Conservation (phyloP, 176 grass and related monocot species). For the Puccinellia tenuiflora region DNA sequence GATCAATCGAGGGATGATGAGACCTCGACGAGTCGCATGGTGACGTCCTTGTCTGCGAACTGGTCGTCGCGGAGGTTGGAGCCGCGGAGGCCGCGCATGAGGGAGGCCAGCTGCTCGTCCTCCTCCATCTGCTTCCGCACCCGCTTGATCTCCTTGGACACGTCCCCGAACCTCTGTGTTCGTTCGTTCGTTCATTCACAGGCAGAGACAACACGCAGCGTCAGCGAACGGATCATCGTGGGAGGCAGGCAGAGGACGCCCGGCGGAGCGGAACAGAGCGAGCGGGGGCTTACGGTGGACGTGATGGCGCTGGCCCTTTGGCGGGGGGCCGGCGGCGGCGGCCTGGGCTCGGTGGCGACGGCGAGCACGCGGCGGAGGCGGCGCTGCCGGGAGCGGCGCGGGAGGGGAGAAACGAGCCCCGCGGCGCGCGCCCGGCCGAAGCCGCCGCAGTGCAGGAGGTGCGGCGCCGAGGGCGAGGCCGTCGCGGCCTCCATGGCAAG, state of each 20-base stretch:
- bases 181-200: not conserved
- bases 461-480: slow-evolving; percentile 37
- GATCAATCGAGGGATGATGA: fast-evolving
- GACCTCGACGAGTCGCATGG: slow-evolving; percentile 79
- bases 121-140: slow-evolving; percentile 98
- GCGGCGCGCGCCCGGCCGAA: slow-evolving; percentile 27
- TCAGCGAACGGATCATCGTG: not conserved
- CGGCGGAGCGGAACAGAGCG: not conserved
- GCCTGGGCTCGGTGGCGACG: slow-evolving; percentile 58
- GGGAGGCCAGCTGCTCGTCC: slow-evolving; percentile 82
- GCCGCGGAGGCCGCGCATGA: slow-evolving; percentile 94
- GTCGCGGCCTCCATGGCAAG: slow-evolving; percentile 48
- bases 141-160: slow-evolving; percentile 89
- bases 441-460: slow-evolving; percentile 60
- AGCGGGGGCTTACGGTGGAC: slow-evolving; percentile 48
- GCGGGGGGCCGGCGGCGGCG: slow-evolving; percentile 4
- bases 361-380: slow-evolving; percentile 43
- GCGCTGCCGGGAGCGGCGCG: slow-evolving; percentile 4
- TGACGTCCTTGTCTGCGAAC: slow-evolving; percentile 68
- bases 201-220: not conserved
- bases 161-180: slow-evolving; percentile 61
- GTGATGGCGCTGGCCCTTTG: slow-evolving; percentile 10
- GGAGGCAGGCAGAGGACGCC: too few relatives aligned
- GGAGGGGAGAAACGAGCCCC: slow-evolving; percentile 16
- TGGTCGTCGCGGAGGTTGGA: slow-evolving; percentile 82